These are phyloP conservation scores for Beauveria bassiana DNA, from an alignment of 2,329 filamentous ascomycete species.

Conservation along the genomic window DNA sequence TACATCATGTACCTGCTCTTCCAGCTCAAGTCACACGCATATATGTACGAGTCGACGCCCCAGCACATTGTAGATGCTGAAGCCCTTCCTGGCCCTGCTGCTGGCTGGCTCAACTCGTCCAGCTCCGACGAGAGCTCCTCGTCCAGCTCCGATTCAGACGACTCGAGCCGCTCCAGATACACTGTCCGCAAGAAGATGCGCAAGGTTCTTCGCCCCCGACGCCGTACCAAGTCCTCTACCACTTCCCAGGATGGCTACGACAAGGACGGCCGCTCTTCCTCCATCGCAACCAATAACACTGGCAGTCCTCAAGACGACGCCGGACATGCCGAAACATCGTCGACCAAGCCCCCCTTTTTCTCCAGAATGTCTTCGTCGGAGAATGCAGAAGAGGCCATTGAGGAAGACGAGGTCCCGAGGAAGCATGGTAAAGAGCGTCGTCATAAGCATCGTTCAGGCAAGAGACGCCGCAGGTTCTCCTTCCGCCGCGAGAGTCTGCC, in stretches of 20 bases:
- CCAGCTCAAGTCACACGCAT: conserved; percentile 85
- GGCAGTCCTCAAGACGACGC: conserved; percentile 28
- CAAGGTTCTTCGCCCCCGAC: conserved; percentile 62
- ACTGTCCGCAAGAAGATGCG: conserved; percentile 71
- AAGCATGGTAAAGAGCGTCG: conserved; percentile 28
- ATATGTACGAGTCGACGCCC: conserved; percentile 87
- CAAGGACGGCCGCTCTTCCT: conserved; percentile 30
- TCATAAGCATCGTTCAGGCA: conserved; percentile 32
- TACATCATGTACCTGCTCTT: conserved; percentile 81
- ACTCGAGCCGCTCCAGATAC: conserved; percentile 43
- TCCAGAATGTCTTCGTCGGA: conserved; percentile 26
- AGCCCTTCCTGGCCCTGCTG: conserved; percentile 74
- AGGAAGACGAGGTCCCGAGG: conserved; percentile 32
- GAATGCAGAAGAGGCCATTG: conserved; percentile 36
- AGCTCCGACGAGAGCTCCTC: conserved; percentile 48
- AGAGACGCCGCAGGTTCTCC: conserved; percentile 14
- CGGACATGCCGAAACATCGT: conserved; percentile 29
- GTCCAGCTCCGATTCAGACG: conserved; percentile 63
- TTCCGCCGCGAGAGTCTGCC: conserved; percentile 22
- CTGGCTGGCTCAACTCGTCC: conserved; percentile 71
- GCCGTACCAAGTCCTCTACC: conserved; percentile 68
- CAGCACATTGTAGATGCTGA: conserved; percentile 92
- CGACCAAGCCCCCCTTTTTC: conserved; percentile 28
- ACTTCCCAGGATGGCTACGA: conserved; percentile 55
- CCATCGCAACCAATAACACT: conserved; percentile 31